Base-by-base conservation (phyloP, 441 rosid genomes). In the Aleurites moluccanus region DNA sequence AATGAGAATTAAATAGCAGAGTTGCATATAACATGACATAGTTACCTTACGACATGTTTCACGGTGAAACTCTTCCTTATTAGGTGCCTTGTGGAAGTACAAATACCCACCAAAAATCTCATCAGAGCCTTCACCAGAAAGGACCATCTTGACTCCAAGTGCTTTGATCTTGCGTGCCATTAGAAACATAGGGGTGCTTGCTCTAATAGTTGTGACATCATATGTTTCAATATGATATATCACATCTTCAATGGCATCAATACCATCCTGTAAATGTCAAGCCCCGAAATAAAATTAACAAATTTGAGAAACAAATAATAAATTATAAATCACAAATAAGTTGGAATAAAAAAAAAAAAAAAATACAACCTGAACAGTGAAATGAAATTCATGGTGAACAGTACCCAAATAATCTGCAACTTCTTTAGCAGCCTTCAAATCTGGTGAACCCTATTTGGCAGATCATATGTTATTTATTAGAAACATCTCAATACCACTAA, bases 71-170 rank as follows among this genome's bases (percentile, higher is more conserved):
- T 90, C 96, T 75, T 91, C 86, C 78, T 90, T 94, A 65, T 91
- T 89, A 52, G 98, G 97, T 77, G 97, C 96, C 85, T 93, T 93
- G 80, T 93, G 98, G 84, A 93, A 92, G 76, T 90, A 92, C 56
- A 90, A 75, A 83, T 94, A 92, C n/a, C 98, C 98, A 77, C 97
- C 98, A 57, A 92, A 90, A 59, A 94, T 73, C 85, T 92, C 98
- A 67, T 92, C 97, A 2, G 98, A 85, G 27, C 97, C 98, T 83
- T 94, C 98, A 65, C 94, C 97, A 20, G 98, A 94, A 61, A 94
- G 80, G 78, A 94, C 97, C 98, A 92, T 92, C 88, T 92, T 92
- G 64, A 94, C 97, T 28, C 98, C 97, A 11, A 92, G 88, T 6
- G 98, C 86, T 83, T 94, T 94, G 35, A 94, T 94, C 88, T 92